Conservation (phyloP, 2,329 filamentous ascomycete genomes). For the Chrysoporthe austroafricana region DNA sequence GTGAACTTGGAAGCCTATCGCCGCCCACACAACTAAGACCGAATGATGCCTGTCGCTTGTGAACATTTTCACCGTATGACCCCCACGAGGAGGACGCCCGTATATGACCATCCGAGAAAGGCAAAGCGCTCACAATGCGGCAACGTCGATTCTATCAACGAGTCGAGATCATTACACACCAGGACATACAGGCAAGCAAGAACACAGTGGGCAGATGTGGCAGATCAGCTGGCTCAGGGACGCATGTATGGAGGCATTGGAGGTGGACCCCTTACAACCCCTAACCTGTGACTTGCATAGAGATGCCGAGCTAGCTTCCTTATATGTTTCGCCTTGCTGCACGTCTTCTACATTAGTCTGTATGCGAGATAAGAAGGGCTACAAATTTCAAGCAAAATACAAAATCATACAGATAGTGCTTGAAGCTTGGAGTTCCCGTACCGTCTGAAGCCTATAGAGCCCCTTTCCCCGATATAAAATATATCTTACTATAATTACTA, state of each 20-base stretch:
- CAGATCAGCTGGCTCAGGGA: neutral
- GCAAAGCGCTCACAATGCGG: neutral
- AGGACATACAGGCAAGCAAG: no score
- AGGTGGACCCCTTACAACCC: neutral
- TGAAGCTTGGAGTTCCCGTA: neutral
- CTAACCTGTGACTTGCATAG: conserved; percentile 7
- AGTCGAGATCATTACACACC: neutral
- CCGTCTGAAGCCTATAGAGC: neutral
- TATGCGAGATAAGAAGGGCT: conserved; percentile 11
- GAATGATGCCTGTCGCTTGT: neutral
- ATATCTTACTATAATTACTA: neutral
- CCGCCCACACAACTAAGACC: neutral
- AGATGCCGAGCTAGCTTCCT: conserved; percentile 10
- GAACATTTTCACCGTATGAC: neutral
- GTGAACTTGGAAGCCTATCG: neutral
- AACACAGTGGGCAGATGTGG: neutral
- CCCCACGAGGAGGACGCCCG: neutral
- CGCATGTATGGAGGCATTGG: neutral
- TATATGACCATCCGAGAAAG: neutral
- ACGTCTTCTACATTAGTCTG: neutral
- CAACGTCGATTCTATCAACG: neutral
- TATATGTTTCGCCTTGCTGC: conserved; percentile 7
- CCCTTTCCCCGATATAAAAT: neutral
- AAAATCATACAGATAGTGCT: neutral
- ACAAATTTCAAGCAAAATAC: neutral